A percentile compares a stretch with the other conserved stretches of the same genome.
These are phyloP conservation scores for Aspergillus ellipticus DNA, from an alignment of 495 filamentous ascomycete genomes.

Conservation along the genomic window DNA sequence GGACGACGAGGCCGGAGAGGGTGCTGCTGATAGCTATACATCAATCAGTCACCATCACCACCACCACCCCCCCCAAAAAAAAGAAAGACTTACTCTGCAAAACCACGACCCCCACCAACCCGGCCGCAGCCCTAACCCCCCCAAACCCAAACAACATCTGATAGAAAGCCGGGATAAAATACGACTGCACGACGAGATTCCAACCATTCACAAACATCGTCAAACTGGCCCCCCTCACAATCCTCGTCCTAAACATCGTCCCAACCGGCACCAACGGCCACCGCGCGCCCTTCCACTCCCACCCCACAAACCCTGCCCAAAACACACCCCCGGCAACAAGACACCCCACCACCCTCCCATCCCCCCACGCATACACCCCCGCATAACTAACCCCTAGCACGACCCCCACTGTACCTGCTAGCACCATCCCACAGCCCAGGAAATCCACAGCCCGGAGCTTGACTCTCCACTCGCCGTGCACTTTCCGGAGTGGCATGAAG, in stretches of 20 bases:
- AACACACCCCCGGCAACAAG: constrained; percentile 42
- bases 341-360: constrained; percentile 44
- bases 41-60: too few species aligned
- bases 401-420: constrained; percentile 45
- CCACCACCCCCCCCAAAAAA: too few species aligned
- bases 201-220: constrained; percentile 56
- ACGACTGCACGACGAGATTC: constrained; percentile 52
- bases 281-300: constrained; percentile 44
- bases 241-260: constrained; percentile 47
- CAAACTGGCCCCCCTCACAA: constrained; percentile 49
- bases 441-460: constrained; percentile 51
- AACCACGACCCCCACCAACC: constrained; percentile 51
- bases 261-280: constrained; percentile 35
- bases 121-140: constrained; percentile 46
- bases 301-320: constrained; percentile 43
- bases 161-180: constrained; percentile 55
- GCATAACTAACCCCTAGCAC: constrained; percentile 49
- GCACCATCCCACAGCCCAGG: constrained; percentile 32
- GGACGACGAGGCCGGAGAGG: constrained; percentile 48
- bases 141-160: constrained; percentile 53
- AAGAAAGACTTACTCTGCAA: constrained; percentile 47
- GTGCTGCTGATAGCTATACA: constrained; percentile 50
- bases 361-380: constrained; percentile 47
- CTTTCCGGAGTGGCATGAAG: constrained; percentile 48
- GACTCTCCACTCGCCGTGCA: constrained; percentile 45